Base-by-base conservation (phyloP, 2,329 filamentous ascomycete genomes). In the Raffaelea ambrosiae region DNA sequence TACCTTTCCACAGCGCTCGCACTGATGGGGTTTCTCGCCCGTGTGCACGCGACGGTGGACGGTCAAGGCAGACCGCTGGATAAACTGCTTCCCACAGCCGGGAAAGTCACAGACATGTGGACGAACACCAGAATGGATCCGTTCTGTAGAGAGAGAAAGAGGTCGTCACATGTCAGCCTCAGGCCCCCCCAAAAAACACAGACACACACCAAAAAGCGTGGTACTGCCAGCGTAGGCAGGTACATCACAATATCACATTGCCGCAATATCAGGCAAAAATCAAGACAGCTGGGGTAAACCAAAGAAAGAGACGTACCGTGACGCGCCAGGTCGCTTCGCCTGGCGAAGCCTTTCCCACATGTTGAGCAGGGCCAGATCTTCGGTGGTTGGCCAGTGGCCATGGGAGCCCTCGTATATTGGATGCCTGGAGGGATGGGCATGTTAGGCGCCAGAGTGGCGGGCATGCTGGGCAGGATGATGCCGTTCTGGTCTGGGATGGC, bases 11-110 rank as follows among this genome's bases (percentile, higher is more conserved):
- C 93, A 97, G 53, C 87, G 82, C 67, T 96, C 93, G 63, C 93
- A 98, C 81, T 93, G 91, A 60, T 98, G 93, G 44, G 93, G 93
- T 69, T 98, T 98, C 70, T 97, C 93, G 55, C 93, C 93, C 2
- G 93, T 97, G 66, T 98, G 93, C 19, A 96, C 90, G 57, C 93
- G 86, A 61, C 87, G 84, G 66, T 97, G 93, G 8, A 98, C 93
- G 1, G 93, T 98, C 63, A 98, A 70, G 20, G 93, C 93, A 23
- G 90, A 96, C 48, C 93, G 80, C 66, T 98, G 93, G 57, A 98
- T 98, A 63, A 98, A 98, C 61, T 91, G 87, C 68, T 97, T 98
- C 55, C 87, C 87, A 64, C 93, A 98, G 46, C 81, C 82, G 38
- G 84, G 84, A 50, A 81, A 88, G 59, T 96, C 90, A 67, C 93